Evolutionary conservation across 2,329 filamentous ascomycete genomes (phyloP).

Genomic region (Ceratocystis huliohia): DNA sequence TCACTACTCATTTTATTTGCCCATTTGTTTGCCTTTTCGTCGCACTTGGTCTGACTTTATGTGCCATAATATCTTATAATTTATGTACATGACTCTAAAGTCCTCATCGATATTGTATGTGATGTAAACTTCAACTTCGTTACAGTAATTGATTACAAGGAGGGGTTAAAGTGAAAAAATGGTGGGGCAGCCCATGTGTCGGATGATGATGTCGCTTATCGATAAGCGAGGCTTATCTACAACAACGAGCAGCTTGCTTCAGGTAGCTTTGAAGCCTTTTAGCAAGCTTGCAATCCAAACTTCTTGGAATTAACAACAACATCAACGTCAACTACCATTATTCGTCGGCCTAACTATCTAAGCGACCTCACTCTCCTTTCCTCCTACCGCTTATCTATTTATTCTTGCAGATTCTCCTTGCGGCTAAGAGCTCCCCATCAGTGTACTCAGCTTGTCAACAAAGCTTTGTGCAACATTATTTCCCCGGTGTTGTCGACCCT

Average conservation of each 20-base stretch:
- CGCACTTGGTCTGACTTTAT: too few species aligned
- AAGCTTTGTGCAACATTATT: too few species aligned
- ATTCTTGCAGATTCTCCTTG: too few species aligned
- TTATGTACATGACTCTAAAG: not conserved
- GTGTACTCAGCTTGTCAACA: too few species aligned
- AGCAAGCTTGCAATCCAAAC: not conserved
- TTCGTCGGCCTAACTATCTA: too few species aligned
- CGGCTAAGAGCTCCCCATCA: too few species aligned
- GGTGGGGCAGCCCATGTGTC: not conserved
- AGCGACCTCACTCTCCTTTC: too few species aligned
- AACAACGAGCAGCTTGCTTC: not conserved
- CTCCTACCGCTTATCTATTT: too few species aligned
- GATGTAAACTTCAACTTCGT: not conserved
- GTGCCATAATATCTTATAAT: too few species aligned
- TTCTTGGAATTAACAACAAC: too few species aligned
- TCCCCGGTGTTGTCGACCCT: too few species aligned
- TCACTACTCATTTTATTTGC: not conserved
- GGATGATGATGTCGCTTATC: constrained; percentile 20
- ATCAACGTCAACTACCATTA: too few species aligned
- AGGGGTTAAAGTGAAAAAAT: not conserved
- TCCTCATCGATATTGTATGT: not conserved
- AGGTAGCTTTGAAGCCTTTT: not conserved
- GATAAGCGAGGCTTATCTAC: constrained; percentile 6
- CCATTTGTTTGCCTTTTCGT: not conserved
- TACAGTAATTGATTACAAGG: not conserved